Conservation (phyloP, 148 eudicot species). For the Fagopyrum homotropicum region DNA sequence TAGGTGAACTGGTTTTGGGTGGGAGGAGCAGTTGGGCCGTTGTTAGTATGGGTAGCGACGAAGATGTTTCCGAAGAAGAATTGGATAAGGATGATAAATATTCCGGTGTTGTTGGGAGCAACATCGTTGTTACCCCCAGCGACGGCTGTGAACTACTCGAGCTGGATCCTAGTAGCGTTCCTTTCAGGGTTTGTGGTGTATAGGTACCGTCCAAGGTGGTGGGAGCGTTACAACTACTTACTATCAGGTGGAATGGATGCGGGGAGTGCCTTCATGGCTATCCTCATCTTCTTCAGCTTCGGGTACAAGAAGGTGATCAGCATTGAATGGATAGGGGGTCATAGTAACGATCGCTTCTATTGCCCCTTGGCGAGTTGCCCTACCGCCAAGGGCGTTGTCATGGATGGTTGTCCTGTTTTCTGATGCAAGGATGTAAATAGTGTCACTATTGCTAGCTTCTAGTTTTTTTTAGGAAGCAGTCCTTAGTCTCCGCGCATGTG, state of each 20-base stretch:
- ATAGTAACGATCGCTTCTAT: slow-evolving; percentile 24
- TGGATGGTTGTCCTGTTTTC: slow-evolving; percentile 61
- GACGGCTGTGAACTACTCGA: slow-evolving; percentile 58
- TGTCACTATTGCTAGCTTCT: too few species aligned
- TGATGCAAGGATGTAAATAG: neutral
- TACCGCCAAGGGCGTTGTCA: slow-evolving; percentile 57
- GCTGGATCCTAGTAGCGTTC: slow-evolving; percentile 61
- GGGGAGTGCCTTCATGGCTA: slow-evolving; percentile 59
- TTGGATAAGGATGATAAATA: slow-evolving; percentile 54
- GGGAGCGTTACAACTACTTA: slow-evolving; percentile 72
- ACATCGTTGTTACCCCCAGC: slow-evolving; percentile 76
- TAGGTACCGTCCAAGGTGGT: slow-evolving; percentile 44
- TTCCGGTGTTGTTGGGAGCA: slow-evolving; percentile 57
- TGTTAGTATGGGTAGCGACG: slow-evolving; percentile 41
- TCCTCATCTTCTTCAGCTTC: slow-evolving; percentile 46
- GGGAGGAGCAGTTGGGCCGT: slow-evolving; percentile 56
- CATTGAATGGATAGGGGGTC: slow-evolving; percentile 61
- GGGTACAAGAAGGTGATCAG: slow-evolving; percentile 30
- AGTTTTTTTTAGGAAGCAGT: too few species aligned
- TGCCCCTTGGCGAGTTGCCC: slow-evolving; percentile 78
- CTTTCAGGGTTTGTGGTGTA: slow-evolving; percentile 51
- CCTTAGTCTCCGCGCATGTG: too few species aligned
- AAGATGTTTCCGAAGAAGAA: slow-evolving; percentile 49
- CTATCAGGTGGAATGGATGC: slow-evolving; percentile 75
- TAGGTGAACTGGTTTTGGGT: slow-evolving; percentile 71